These are phyloP conservation scores for Infundibulicybe gibba DNA, from an alignment of 768 basidiomycete species.

Conservation along the genomic window DNA sequence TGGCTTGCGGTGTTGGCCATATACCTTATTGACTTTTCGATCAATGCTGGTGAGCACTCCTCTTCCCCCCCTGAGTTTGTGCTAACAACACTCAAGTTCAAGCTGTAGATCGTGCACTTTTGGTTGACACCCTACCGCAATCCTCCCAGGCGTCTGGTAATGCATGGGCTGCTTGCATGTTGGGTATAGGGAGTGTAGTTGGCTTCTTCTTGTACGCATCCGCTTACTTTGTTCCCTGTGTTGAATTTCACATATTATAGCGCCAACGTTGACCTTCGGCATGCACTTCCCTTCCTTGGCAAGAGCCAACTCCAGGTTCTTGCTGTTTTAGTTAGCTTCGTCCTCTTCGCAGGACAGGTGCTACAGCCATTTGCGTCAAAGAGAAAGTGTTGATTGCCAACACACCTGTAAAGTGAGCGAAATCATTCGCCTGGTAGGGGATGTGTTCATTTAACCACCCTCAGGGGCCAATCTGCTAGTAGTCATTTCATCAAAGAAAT, in stretches of 20 bases:
- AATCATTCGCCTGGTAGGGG: neutral
- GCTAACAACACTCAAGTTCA: conserved; percentile 48
- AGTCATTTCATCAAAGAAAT: conserved; percentile 41
- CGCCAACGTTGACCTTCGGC: conserved; percentile 76
- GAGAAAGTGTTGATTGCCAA: conserved; percentile 58
- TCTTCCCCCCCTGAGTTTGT: conserved; percentile 2
- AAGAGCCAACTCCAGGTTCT: conserved; percentile 78
- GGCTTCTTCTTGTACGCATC: conserved; percentile 82
- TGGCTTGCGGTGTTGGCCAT: conserved; percentile 63
- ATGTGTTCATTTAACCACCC: neutral
- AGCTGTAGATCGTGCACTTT: conserved; percentile 85
- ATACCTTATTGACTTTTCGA: conserved; percentile 56
- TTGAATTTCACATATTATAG: conserved; percentile 29
- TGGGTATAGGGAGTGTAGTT: conserved; percentile 78
- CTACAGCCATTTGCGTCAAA: conserved; percentile 58
- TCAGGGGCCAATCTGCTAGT: conserved; percentile 18
- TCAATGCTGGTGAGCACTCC: conserved; percentile 38
- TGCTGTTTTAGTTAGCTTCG: conserved; percentile 65
- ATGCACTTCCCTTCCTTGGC: conserved; percentile 70
- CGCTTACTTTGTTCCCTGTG: neutral
- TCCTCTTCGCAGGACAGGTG: conserved; percentile 64
- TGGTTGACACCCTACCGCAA: conserved; percentile 82
- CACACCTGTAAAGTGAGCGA: conserved; percentile 9
- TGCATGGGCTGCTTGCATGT: conserved; percentile 95
- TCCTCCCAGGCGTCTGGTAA: conserved; percentile 79